Percentiles rank a stretch among this genome's conserved stretches.
These are phyloP conservation scores for Colletotrichum higginsianum DNA, from an alignment of 2,329 filamentous ascomycete genomes.

Conservation along the genomic window DNA sequence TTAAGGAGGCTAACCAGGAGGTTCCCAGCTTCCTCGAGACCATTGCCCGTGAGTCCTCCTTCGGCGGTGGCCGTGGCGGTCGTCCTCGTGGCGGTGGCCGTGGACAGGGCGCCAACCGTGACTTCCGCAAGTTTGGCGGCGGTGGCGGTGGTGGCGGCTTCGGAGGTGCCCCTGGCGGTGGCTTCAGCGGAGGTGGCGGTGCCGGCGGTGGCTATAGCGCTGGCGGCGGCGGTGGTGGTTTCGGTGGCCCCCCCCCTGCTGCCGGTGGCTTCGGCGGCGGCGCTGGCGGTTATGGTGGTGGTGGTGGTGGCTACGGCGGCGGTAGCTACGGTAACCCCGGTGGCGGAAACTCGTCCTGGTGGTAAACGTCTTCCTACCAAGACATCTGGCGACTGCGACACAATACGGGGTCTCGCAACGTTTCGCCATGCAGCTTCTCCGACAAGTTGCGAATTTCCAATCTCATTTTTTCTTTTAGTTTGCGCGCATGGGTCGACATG, in stretches of 20 bases:
- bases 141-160: conserved; percentile 63
- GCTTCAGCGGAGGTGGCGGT: conserved; percentile 56
- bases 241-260: conserved; percentile 62
- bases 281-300: conserved; percentile 55
- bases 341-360: conserved; percentile 79
- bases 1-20: conserved; percentile 99
- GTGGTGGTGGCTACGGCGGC: conserved; percentile 61
- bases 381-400: conserved; percentile 22
- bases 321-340: conserved; percentile 80
- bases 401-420: conserved; percentile 4
- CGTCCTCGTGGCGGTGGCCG: conserved; percentile 81
- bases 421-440: conserved; percentile 45
- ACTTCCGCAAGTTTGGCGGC: conserved; percentile 86
- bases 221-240: conserved; percentile 70
- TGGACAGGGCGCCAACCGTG: conserved; percentile 81
- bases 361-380: conserved; percentile 59
- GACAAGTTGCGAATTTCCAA: conserved; percentile 52
- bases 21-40: conserved; percentile 95
- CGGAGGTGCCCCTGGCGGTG: conserved; percentile 61
- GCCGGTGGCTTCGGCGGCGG: conserved; percentile 62
- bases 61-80: conserved; percentile 79
- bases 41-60: conserved; percentile 95
- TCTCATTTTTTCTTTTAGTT: conserved; percentile 39
- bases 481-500: conserved; percentile 40
- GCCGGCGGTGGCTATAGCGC: conserved; percentile 52